These are phyloP conservation scores for Penicillium sp. DNA, from an alignment of 2,329 filamentous ascomycete species.

Conservation along the genomic window DNA sequence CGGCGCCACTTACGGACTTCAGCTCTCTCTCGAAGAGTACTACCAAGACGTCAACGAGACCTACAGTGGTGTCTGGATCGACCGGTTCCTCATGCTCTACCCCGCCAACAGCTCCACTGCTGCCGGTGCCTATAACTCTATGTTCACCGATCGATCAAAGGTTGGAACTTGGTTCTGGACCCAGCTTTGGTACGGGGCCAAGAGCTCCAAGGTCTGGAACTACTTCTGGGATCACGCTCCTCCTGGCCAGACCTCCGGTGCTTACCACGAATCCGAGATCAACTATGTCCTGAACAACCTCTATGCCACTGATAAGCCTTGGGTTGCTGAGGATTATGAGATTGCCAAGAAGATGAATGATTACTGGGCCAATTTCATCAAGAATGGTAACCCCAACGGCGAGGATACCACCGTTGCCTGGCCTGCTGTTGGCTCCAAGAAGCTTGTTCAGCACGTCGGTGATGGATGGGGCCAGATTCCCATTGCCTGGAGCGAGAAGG, in stretches of 20 bases:
- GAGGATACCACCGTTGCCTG: neutral
- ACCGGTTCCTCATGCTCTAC: neutral
- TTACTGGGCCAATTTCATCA: conserved; percentile 1
- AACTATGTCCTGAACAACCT: neutral
- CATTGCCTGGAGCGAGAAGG: neutral
- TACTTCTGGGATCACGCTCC: neutral
- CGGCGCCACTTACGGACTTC: neutral
- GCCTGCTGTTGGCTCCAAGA: neutral
- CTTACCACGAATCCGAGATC: neutral
- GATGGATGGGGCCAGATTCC: neutral
- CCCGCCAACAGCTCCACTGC: neutral
- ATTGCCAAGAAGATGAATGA: neutral
- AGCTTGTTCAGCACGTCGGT: neutral
- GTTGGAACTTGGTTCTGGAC: neutral
- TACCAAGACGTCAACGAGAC: neutral
- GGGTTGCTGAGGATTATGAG: neutral
- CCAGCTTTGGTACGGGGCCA: neutral
- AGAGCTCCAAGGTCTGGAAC: neutral
- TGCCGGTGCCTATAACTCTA: neutral
- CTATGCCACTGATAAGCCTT: neutral
- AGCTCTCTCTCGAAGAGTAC: neutral
- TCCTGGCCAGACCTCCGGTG: neutral
- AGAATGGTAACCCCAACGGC: neutral
- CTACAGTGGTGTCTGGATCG: neutral
- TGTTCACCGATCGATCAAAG: neutral